These are phyloP conservation scores for Coniochaeta pulveracea DNA, from an alignment of 2,329 filamentous ascomycete genomes.

Conservation along the genomic window DNA sequence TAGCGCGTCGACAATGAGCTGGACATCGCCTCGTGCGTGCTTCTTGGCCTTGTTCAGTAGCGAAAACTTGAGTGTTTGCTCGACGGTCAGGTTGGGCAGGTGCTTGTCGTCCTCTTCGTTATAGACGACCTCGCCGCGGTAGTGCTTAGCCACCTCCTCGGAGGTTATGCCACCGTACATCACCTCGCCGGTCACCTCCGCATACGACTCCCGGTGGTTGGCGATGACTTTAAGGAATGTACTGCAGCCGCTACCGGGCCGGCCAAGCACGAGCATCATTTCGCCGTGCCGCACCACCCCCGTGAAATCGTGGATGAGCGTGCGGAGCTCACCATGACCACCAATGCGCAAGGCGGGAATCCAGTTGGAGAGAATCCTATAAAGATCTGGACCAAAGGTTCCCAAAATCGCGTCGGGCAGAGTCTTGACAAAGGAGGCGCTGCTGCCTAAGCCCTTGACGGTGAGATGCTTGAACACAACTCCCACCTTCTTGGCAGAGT, in stretches of 20 bases:
- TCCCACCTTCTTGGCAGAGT: constrained; percentile 65
- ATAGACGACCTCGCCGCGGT: constrained; percentile 31
- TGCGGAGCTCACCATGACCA: too few relatives aligned
- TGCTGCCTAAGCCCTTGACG: constrained; percentile 59
- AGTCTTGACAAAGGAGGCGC: constrained; percentile 56
- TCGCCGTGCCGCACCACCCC: too few relatives aligned
- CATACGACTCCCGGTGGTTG: background rate
- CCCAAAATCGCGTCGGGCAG: too few relatives aligned
- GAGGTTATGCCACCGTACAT: background rate
- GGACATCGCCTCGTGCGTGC: constrained; percentile 47
- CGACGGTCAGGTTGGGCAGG: constrained; percentile 57
- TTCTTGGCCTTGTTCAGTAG: constrained; percentile 53
- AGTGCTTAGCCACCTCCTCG: constrained; percentile 8
- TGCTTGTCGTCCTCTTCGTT: constrained; percentile 60
- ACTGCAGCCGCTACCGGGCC: background rate
- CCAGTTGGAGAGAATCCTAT: too few relatives aligned
- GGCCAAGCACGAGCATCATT: constrained; percentile 30
- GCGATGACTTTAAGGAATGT: background rate
- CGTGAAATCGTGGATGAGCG: constrained; percentile 45
- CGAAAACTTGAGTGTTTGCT: constrained; percentile 56
- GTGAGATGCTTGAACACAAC: constrained; percentile 68
- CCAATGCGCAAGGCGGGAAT: too few relatives aligned
- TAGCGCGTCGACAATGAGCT: constrained; percentile 43
- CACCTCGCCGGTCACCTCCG: background rate
- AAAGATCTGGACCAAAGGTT: too few relatives aligned